Conservation (phyloP, 139 green algal genomes). For the Zygnema circumcarinatum region DNA sequence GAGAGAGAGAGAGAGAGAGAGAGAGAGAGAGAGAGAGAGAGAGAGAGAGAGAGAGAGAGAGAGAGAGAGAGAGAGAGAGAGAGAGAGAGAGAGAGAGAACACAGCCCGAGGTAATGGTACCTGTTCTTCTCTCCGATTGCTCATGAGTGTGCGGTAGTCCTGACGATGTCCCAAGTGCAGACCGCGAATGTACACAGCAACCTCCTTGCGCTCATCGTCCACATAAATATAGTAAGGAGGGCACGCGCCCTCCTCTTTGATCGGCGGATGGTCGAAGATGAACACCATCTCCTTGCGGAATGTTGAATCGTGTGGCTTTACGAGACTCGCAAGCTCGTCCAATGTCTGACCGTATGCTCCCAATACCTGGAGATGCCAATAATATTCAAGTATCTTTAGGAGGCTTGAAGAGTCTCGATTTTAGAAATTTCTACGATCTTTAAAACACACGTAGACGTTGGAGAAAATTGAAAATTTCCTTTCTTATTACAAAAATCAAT, state of each 20-base stretch:
- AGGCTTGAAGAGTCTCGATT: too few species aligned
- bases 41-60: background rate
- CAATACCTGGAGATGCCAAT: too few species aligned
- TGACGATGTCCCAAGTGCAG: background rate
- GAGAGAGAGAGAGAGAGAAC: background rate
- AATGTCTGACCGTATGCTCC: background rate
- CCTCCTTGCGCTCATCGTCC: background rate
- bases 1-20: background rate
- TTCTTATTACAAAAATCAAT: too few species aligned
- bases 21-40: background rate
- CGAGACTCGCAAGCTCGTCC: background rate
- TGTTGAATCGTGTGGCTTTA: background rate
- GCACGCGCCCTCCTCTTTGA: constrained; percentile 2
- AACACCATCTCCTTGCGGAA: background rate
- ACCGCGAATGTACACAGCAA: constrained; percentile 6
- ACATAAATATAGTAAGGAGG: constrained; percentile 19
- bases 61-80: too few species aligned
- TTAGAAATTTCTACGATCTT: too few species aligned
- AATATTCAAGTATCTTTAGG: too few species aligned
- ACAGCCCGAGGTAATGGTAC: background rate
- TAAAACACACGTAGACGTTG: too few species aligned
- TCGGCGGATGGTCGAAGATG: background rate
- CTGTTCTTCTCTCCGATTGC: background rate
- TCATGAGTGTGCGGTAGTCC: constrained; percentile 31
- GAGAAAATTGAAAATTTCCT: too few species aligned